Conservation (phyloP, 345 rosid species). For the Pugionium dolabratum region DNA sequence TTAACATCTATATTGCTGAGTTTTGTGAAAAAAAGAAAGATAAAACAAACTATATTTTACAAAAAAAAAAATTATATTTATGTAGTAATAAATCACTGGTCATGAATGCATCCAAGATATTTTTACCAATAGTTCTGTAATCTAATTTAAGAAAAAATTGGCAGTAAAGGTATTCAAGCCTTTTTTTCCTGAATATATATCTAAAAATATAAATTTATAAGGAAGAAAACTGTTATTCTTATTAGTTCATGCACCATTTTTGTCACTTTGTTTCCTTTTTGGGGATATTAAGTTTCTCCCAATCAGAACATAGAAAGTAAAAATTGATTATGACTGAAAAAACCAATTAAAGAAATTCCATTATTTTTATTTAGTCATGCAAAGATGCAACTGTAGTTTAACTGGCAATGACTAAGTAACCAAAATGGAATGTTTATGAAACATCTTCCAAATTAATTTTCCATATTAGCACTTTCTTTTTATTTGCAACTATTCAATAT, state of each 20-base stretch:
- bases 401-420: constrained; percentile 13
- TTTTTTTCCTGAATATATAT: constrained; percentile 15
- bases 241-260: constrained; percentile 20
- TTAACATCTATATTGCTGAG: too few species aligned
- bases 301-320: constrained; percentile 3
- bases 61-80: background rate
- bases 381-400: constrained; percentile 24
- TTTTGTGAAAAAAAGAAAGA: too few species aligned
- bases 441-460: constrained; percentile 21
- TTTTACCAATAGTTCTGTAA: constrained; percentile 6
- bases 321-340: constrained; percentile 6
- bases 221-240: constrained; percentile 4
- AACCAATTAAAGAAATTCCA: constrained; percentile 1
- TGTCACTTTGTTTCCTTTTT: constrained; percentile 13
- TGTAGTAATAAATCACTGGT: constrained; percentile 4
- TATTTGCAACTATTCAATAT: constrained; percentile 2
- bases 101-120: constrained; percentile 25
- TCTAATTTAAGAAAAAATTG: constrained; percentile 20
- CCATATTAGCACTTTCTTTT: constrained; percentile 21
- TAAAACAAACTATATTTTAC: too few species aligned
- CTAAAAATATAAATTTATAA: constrained; percentile 1
- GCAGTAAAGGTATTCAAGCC: constrained; percentile 21
- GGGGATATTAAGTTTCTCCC: background rate
- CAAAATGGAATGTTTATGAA: constrained; percentile 10
- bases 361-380: background rate